Evolutionary conservation across 257 asterid genomes (phyloP), one percentile per base, ranked within the genome.

Genomic region (Plantago major): DNA sequence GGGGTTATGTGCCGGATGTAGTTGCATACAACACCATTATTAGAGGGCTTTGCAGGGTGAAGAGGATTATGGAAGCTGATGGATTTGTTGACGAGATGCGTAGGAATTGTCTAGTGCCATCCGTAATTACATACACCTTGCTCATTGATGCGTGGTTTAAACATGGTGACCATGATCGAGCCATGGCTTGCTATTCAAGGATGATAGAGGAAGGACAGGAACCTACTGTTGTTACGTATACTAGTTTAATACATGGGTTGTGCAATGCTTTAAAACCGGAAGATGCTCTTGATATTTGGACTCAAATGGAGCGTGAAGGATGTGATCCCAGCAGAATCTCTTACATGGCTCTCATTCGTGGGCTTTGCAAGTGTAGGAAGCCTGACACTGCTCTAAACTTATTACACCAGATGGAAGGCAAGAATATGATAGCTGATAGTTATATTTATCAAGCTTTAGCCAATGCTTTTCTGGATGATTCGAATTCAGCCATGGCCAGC

Each of bases 111-210:
- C 87, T 81, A 49, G 78, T 81, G 76, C 98, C 95, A 33, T 88
- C 97, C 6, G 89, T 84, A 42, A 86, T 86, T 64, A 88, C 97
- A 46, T 86, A 88, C 84, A 91, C 88, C 75, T 68, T 81, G 74
- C 81, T 91, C 46, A 88, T 91, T 63, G 86, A 89, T 63, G 97
- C 89, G 50, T 86, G 94, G 94, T 86, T 90, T 71, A 88, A 88
- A 77, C 69, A 18, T 54, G 92, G 95, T 12, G 63, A 86, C 28
- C 58, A 76, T 42, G 89, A 84, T 74, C 78, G 48, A 65, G 95
- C 93, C 46, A 52, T 70, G 28, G 54, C 42, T 40, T 81, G 63
- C 59, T 78, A 82, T 64, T 73, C 80, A 28, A 79, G 55, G 73
- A 92, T 88, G 98, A 55, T 44, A 12, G 90, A 73, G 44, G 69